Conservation (phyloP, 208 protist species). For the Leishmania guyanensis region DNA sequence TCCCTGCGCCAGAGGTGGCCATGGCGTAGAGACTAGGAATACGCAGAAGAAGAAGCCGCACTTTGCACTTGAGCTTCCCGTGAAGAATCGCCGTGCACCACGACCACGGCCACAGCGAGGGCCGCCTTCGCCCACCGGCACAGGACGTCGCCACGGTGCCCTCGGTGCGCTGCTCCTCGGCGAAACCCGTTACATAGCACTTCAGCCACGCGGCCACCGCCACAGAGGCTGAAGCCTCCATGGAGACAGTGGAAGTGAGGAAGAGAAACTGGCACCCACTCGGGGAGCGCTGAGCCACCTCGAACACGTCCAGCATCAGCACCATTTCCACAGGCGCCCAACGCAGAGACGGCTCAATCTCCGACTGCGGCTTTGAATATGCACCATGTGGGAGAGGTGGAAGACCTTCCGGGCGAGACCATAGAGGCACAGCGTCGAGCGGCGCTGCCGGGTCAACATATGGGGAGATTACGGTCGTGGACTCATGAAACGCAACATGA, state of each 20-base stretch:
- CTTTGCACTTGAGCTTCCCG: background rate
- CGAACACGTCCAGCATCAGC: conserved; percentile 45
- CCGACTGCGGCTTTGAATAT: background rate
- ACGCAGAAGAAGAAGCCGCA: conserved; percentile 22
- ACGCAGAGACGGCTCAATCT: background rate
- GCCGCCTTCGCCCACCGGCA: background rate
- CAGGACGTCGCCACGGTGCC: background rate
- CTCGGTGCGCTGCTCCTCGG: background rate
- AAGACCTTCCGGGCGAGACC: background rate
- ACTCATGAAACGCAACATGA: background rate
- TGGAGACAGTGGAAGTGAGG: background rate
- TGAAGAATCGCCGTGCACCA: conserved; percentile 1
- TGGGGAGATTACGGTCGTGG: background rate
- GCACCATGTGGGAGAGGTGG: background rate
- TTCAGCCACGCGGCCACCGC: conserved; percentile 28
- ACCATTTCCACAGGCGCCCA: conserved; percentile 8
- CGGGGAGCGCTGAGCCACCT: conserved; percentile 38
- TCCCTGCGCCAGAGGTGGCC: conserved; percentile 6
- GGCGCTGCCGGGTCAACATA: background rate
- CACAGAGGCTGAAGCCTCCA: conserved; percentile 19
- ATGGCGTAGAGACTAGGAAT: conserved; percentile 12
- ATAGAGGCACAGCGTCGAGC: conserved; percentile 1
- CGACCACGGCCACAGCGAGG: conserved; percentile 4
- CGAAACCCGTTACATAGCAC: background rate
- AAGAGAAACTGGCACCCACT: conserved; percentile 27